phyloP scores from a whole-genome alignment of 208 protist species.

The Blastocrithidia nonstop region DNA sequence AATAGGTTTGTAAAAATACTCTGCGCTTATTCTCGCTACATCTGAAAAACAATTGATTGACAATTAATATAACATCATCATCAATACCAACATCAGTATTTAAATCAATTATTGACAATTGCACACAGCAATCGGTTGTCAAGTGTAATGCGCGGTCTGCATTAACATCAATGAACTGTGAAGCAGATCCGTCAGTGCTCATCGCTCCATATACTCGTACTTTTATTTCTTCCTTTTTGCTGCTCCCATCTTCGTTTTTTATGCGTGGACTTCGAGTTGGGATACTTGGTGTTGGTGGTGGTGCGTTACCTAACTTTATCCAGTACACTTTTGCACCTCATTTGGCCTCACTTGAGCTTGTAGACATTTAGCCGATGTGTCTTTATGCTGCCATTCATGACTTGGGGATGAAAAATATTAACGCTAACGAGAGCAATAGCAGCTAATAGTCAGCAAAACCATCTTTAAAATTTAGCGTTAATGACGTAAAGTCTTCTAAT shows the following conservation, averaged over 20 bases:
- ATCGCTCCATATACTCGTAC: constrained; percentile 66
- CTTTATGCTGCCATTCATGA: constrained; percentile 57
- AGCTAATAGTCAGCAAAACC: too few species aligned
- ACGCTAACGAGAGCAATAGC: too few species aligned
- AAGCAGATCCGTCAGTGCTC: constrained; percentile 40
- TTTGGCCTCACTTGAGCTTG: constrained; percentile 42
- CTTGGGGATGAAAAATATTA: constrained; percentile 41
- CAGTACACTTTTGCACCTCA: constrained; percentile 42
- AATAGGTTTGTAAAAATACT: constrained; percentile 40
- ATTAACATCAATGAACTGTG: constrained; percentile 29
- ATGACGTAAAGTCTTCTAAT: too few species aligned
- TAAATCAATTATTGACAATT: constrained; percentile 29
- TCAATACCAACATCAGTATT: too few species aligned
- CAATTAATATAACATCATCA: neutral
- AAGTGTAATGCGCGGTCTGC: constrained; percentile 44
- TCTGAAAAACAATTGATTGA: neutral
- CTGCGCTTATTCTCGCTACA: constrained; percentile 53
- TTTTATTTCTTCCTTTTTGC: constrained; percentile 49
- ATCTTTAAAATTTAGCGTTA: too few species aligned
- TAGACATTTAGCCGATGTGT: constrained; percentile 64
- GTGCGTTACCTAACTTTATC: constrained; percentile 58
- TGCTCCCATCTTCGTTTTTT: constrained; percentile 27
- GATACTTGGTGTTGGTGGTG: constrained; percentile 66
- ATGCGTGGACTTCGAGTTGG: constrained; percentile 33
- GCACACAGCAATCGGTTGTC: constrained; percentile 67